Conservation (phyloP, 2,329 filamentous ascomycete genomes). For the Trichoderma sp. region DNA sequence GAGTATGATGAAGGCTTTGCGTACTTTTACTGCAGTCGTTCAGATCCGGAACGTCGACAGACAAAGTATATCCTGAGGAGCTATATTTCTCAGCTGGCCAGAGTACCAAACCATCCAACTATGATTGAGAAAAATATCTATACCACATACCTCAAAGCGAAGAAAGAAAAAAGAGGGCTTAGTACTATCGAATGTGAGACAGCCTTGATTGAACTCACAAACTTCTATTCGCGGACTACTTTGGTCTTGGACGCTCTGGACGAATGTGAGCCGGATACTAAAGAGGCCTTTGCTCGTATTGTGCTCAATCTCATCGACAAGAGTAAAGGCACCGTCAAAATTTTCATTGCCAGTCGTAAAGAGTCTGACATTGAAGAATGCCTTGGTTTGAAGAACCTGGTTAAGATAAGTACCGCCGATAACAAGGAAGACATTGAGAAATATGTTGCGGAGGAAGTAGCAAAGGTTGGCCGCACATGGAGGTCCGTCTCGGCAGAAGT, state of each 20-base stretch:
- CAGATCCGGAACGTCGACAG: neutral
- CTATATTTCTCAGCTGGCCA: neutral
- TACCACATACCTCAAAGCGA: neutral
- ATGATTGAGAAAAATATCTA: neutral
- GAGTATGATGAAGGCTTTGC: neutral
- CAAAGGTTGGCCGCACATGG: neutral
- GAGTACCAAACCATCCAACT: neutral
- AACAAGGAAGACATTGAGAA: neutral
- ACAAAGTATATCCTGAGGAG: neutral
- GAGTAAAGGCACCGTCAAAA: neutral
- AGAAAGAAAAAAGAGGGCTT: neutral
- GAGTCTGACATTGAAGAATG: neutral
- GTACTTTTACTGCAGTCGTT: neutral
- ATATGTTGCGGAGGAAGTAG: neutral
- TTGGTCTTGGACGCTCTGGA: neutral
- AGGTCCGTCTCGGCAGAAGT: neutral
- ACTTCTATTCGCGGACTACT: neutral
- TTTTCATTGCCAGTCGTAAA: neutral
- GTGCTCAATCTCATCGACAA: neutral
- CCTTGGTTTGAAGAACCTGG: neutral
- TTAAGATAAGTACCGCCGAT: neutral
- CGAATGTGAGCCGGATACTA: neutral
- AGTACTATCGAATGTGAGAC: neutral
- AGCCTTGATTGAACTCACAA: neutral
- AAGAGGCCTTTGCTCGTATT: neutral